Evolutionary conservation across 1,139 yeast species (phyloP).

Genomic region (Lipomyces yarrowii): DNA sequence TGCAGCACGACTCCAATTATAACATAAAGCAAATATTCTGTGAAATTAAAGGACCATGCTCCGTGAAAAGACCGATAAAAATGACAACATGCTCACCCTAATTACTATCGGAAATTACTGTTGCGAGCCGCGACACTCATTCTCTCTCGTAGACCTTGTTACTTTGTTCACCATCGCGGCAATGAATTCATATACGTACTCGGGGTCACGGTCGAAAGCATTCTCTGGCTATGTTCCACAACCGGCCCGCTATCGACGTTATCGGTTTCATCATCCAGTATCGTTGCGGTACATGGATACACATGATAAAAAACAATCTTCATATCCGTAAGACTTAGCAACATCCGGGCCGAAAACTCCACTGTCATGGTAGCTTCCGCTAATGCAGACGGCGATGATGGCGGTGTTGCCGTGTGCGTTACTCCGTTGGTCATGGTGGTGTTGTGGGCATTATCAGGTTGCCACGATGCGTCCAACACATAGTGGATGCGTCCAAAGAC

Average conservation of each 20-base stretch:
- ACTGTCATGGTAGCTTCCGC: constrained; percentile 10
- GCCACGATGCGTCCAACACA: constrained; percentile 5
- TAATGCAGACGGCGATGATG: not conserved
- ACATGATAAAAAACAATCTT: constrained; percentile 16
- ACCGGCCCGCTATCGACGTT: not conserved
- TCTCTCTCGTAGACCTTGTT: not conserved
- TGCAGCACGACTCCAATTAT: not conserved
- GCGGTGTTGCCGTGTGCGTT: not conserved
- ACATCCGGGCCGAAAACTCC: constrained; percentile 17
- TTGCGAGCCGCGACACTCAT: not conserved
- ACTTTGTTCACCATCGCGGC: not conserved
- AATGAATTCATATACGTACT: not conserved
- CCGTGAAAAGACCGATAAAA: not conserved
- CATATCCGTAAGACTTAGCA: constrained; percentile 15
- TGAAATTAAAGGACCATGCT: not conserved
- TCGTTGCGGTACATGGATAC: constrained; percentile 15
- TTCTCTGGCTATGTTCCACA: not conserved
- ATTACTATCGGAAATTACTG: not conserved
- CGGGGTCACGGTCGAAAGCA: not conserved
- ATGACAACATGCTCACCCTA: not conserved
- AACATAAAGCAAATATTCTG: not conserved
- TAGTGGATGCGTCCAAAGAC: constrained; percentile 18
- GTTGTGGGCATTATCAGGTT: not conserved
- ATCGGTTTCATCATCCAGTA: constrained; percentile 10
- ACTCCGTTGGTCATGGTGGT: not conserved